These are phyloP conservation scores for Vairimorpha necatrix DNA, from an alignment of 371 early-diverging fungal species.

Conservation along the genomic window DNA sequence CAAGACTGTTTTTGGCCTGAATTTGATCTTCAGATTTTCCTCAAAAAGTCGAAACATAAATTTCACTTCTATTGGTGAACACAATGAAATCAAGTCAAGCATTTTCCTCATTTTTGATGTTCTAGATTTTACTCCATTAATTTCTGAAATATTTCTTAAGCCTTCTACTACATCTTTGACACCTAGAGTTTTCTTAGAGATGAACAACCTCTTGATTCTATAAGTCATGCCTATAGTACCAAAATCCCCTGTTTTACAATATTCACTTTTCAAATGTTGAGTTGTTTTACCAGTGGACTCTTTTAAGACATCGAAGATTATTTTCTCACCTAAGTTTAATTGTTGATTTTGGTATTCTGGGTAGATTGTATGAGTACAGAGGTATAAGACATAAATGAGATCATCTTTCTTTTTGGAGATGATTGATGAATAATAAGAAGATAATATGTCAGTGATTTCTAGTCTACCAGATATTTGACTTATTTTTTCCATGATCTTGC, in stretches of 20 bases:
- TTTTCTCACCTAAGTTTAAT: conserved; percentile 64
- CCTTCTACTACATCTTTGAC: conserved; percentile 49
- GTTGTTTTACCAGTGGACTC: conserved; percentile 43
- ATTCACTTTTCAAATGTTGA: conserved; percentile 49
- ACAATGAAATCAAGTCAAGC: conserved; percentile 45
- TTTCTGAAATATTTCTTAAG: conserved; percentile 46
- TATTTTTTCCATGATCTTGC: conserved; percentile 56
- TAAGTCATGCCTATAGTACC: conserved; percentile 64
- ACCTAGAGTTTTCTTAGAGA: conserved; percentile 40
- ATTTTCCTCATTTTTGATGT: conserved; percentile 54
- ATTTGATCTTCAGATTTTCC: conserved; percentile 64
- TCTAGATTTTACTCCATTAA: conserved; percentile 52
- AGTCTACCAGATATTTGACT: conserved; percentile 45
- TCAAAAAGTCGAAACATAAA: conserved; percentile 64
- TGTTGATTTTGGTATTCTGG: conserved; percentile 60
- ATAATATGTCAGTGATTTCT: conserved; percentile 58
- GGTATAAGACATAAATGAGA: conserved; percentile 52
- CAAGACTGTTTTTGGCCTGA: conserved; percentile 64
- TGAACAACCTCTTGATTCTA: conserved; percentile 42
- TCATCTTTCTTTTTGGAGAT: conserved; percentile 8
- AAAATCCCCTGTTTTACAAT: conserved; percentile 60
- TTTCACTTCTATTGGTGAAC: conserved; percentile 57
- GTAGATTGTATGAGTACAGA: conserved; percentile 58
- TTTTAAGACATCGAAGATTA: conserved; percentile 50
- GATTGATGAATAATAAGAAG: conserved; percentile 36